A percentile compares a stretch with the other conserved stretches of the same genome.
Conservation (phyloP, 768 basidiomycete genomes). For the Mrakia frigida region DNA sequence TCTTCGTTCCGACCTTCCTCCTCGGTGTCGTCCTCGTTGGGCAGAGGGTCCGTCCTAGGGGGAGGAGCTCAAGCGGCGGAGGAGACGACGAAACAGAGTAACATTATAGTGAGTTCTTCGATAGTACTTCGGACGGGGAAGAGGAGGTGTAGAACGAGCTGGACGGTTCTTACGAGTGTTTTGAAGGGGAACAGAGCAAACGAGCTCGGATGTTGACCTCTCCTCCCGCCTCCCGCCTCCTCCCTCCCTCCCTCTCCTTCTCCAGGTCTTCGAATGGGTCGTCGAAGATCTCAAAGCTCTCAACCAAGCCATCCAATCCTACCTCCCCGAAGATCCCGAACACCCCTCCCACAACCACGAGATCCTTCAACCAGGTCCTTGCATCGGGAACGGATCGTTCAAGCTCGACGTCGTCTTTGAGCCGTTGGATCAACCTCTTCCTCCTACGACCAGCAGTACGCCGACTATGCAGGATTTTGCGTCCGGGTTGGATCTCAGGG, state of each 20-base stretch:
- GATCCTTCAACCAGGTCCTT: slow-evolving; percentile 59
- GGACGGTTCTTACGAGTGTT: background rate
- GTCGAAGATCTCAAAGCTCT: slow-evolving; percentile 58
- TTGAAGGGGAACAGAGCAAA: background rate
- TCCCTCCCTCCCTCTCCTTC: background rate
- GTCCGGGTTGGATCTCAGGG: background rate
- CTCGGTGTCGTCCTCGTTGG: background rate
- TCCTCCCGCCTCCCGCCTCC: background rate
- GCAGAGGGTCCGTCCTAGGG: background rate
- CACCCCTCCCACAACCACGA: slow-evolving; percentile 51
- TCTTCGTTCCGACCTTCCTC: background rate
- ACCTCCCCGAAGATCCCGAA: slow-evolving; percentile 38
- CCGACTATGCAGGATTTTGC: background rate
- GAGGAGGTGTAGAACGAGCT: background rate
- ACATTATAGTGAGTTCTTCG: background rate
- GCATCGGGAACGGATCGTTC: slow-evolving; percentile 63
- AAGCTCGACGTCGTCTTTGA: slow-evolving; percentile 62
- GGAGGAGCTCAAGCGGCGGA: background rate
- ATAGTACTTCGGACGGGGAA: too few species aligned
- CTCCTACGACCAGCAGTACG: background rate
- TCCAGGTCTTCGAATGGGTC: slow-evolving; percentile 68
- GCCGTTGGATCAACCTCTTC: slow-evolving; percentile 35
- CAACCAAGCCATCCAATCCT: slow-evolving; percentile 56
- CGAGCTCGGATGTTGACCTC: background rate
- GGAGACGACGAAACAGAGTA: background rate